phyloP scores from a whole-genome alignment of 768 basidiomycete genomes.

The Russula lepida region DNA sequence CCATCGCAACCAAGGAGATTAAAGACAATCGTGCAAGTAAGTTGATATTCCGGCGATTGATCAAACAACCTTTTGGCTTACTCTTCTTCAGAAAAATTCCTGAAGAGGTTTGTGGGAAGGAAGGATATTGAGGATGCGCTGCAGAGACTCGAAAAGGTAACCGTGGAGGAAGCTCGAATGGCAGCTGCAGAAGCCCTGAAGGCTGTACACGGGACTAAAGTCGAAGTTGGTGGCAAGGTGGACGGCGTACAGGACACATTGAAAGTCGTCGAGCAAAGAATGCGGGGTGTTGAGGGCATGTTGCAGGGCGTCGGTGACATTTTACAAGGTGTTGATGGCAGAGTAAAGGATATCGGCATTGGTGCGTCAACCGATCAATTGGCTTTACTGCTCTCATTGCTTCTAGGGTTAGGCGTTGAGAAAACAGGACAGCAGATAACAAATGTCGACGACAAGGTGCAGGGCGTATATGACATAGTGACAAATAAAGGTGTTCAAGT shows the following conservation, averaged over 20 bases:
- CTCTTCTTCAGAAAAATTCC: neutral
- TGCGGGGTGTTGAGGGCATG: neutral
- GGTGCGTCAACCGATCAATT: neutral
- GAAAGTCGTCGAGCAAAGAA: neutral
- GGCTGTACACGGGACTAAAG: neutral
- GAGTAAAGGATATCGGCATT: neutral
- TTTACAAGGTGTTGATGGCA: neutral
- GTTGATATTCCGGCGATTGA: too few species aligned
- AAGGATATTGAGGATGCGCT: neutral
- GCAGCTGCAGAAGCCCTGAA: neutral
- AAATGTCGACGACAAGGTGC: neutral
- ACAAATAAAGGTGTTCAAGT: neutral
- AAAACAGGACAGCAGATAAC: neutral
- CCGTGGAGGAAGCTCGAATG: neutral
- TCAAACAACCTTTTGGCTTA: neutral
- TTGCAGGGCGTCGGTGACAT: neutral
- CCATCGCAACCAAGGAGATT: neutral
- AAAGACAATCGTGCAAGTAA: neutral
- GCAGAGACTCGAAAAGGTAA: neutral
- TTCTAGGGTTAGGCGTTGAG: neutral
- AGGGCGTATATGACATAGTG: neutral
- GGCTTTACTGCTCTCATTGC: neutral
- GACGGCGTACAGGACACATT: neutral
- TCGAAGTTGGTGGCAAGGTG: neutral
- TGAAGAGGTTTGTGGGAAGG: neutral